Base-by-base conservation (phyloP, 768 basidiomycete species). In the Russula compacta region DNA sequence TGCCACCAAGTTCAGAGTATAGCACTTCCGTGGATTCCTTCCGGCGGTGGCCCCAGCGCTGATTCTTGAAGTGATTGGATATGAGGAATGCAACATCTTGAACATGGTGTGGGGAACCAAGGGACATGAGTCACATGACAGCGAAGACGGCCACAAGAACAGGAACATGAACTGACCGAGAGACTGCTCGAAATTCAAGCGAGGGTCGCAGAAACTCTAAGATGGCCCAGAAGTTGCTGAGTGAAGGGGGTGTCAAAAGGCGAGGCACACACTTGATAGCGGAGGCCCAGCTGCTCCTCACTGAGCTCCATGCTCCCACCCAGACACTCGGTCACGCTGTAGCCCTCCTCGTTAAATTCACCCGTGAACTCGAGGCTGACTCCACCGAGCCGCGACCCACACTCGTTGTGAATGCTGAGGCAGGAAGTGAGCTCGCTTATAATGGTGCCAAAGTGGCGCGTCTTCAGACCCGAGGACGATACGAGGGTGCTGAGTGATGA, bases 261-360 rank as follows among this genome's bases (percentile, higher is more conserved):
- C 51, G 35, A 29, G 9, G 14, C 17, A 56, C 78, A 17, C 12
- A 89, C 86, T 76, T 95, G 87, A 71, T 98, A 99, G 66, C 95
- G 79, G 71, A 95, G 74, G n/a, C 83, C 87, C 15, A 99, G 79
- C 71, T 97, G 80, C 65, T 94, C 89, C 71, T 98, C 95, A 49
- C 79, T 81, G 40, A 98, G 76, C 69, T 91, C 87, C 95, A 98
- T 98, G 66, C 92, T 95, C 1, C 95, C 97, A 5, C 97, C 97
- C 10, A 95, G 77, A 69, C 95, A 98, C 72, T 98, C 97, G 0
- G 97, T 99, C 46, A 99, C 97, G 64, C 89, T 61, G 51, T 65
- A 65, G 9, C 66, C 64, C 33, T 65, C 57, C 39, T 89, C 87
- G 61, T 89, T 92, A 36, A 94, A 74, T 70, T 97, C 94, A 12